Evolutionary conservation across 2,329 filamentous ascomycete species (phyloP).

Genomic region (Stachybotrys chartarum): DNA sequence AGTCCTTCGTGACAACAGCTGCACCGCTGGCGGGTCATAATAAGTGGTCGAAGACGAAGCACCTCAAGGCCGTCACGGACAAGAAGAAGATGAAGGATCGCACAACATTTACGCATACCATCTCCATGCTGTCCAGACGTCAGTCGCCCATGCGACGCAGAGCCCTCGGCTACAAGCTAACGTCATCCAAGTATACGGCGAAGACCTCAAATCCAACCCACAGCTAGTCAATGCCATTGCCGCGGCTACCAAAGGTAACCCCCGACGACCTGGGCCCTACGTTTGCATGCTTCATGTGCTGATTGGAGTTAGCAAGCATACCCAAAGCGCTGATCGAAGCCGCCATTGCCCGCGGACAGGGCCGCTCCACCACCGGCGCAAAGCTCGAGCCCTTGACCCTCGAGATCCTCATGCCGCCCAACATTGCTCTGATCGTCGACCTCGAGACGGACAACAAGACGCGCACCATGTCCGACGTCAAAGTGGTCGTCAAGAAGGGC

Average conservation of each 20-base stretch:
- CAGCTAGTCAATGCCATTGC: conserved; percentile 66
- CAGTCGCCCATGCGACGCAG: conserved; percentile 14
- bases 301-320: conserved; percentile 50
- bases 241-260: conserved; percentile 68
- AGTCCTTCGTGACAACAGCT: conserved; percentile 36
- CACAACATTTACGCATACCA: conserved; percentile 60
- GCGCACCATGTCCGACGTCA: conserved; percentile 66
- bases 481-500: conserved; percentile 60
- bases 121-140: conserved; percentile 71
- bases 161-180: not conserved
- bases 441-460: conserved; percentile 77
- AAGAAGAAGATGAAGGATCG: conserved; percentile 68
- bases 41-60: conserved; percentile 93
- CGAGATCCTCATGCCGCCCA: conserved; percentile 73
- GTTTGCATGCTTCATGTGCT: no score
- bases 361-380: conserved; percentile 66
- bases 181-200: conserved; percentile 56
- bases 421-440: conserved; percentile 75
- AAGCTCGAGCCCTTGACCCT: conserved; percentile 71
- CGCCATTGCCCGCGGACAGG: conserved; percentile 84
- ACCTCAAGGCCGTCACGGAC: conserved; percentile 87
- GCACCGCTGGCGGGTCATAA: conserved; percentile 63
- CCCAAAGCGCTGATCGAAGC: conserved; percentile 79
- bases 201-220: conserved; percentile 67
- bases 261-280: not conserved